Evolutionary conservation across 2,329 filamentous ascomycete genomes (phyloP), one percentile per base, ranked within the genome.

Genomic region (Aspergillus alliaceus): DNA sequence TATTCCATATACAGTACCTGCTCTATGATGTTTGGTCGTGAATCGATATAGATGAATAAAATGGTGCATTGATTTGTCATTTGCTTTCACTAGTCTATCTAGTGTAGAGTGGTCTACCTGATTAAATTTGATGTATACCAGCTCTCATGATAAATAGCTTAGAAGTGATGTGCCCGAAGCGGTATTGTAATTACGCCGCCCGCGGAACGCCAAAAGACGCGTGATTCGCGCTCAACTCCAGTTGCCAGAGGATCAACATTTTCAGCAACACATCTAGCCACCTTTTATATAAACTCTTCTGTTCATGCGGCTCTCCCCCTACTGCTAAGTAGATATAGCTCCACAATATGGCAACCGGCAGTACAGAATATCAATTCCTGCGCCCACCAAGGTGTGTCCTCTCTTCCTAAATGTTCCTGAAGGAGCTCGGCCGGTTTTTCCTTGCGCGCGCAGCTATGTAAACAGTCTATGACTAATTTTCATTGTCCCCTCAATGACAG

Each of bases 321-420:
- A 15, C 11, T 32, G 4, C 29, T 7, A 22, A 2, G n/a, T 12
- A 48, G 11, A 14, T 9, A 18, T 6, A 14, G 25, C n/a, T 49
- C 27, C 53, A 37, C 47, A 65, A 37, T 20, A 68, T 68, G 66
- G 44, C 62, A 6, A 50, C 47, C 27, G 53, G 58, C 35, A 47
- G 54, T 14, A 14, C 63, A 54, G 61, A 64, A 44, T 49, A 59
- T 29, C 54, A 64, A 51, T 72, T 73, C 53, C 60, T 73, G 42
- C 58, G 66, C 31, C 59, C 70, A 42, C 70, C 70, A 55, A 67
- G 59, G 70, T 73, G 55, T 44, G 69, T 49, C 32, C 18, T 22
- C 48, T 27, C 48, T 39, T 49, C 39, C 34, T 22, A 31, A 29
- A 18, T 29, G 12, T 24, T 34, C 31, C 11, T 15, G 29, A 9